A percentile compares a stretch with the other conserved stretches of the same genome.
Evolutionary conservation across 1,139 yeast genomes (phyloP).

Genomic region (Blastobotrys illinoisensis): DNA sequence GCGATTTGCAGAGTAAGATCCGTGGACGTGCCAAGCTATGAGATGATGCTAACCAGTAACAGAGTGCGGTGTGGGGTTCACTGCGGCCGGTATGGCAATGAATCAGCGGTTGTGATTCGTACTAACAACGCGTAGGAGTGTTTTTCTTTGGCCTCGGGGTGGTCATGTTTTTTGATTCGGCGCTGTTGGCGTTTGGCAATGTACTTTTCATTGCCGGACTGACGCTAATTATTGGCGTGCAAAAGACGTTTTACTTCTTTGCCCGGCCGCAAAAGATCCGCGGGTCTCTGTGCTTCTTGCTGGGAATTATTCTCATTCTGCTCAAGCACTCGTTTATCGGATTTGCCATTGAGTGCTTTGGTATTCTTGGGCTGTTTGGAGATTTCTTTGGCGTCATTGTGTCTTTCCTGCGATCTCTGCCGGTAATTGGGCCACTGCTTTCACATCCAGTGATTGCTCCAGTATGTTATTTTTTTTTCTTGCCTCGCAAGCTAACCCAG

Average conservation of each 20-base stretch:
- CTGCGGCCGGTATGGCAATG: conserved; percentile 61
- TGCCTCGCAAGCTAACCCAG: background rate
- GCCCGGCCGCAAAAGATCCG: conserved; percentile 81
- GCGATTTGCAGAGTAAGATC: conserved; percentile 33
- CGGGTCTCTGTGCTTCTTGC: conserved; percentile 72
- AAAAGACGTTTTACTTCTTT: conserved; percentile 76
- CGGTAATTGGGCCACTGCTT: conserved; percentile 79
- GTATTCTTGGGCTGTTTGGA: conserved; percentile 84
- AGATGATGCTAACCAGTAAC: conserved; percentile 7
- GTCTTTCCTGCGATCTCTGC: conserved; percentile 83
- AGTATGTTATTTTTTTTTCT: conserved; percentile 28
- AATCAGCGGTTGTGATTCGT: conserved; percentile 4
- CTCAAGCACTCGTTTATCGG: conserved; percentile 78
- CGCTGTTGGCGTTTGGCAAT: conserved; percentile 84
- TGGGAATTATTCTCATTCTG: conserved; percentile 73
- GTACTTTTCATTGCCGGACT: conserved; percentile 76
- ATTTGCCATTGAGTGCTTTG: conserved; percentile 76
- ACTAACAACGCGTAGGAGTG: conserved; percentile 33
- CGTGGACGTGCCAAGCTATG: background rate
- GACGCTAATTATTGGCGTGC: conserved; percentile 79
- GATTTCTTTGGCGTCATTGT: conserved; percentile 87
- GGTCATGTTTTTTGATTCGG: conserved; percentile 81
- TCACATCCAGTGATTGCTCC: conserved; percentile 85
- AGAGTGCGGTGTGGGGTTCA: conserved; percentile 93
- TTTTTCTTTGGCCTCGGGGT: conserved; percentile 78